Percentiles rank a stretch among this genome's conserved stretches.
phyloP scores from a whole-genome alignment of 176 grass and related monocot species.

The Poa pratensis region DNA sequence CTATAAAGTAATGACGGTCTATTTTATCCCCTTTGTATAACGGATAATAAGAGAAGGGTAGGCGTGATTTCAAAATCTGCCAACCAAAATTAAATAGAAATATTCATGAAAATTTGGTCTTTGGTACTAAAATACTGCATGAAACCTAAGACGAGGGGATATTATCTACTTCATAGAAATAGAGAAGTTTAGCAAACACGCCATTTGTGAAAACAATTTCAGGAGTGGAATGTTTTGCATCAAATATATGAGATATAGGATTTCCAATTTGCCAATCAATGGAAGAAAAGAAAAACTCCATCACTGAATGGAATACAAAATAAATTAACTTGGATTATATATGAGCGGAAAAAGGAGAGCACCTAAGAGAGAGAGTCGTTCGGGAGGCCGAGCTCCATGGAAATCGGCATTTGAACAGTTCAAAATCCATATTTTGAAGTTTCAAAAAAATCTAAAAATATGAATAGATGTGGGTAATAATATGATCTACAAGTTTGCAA shows the following conservation, averaged over 20 bases:
- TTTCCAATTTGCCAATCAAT: slow-evolving; percentile 6
- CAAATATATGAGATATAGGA: not conserved
- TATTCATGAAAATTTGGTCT: not conserved
- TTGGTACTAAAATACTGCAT: slow-evolving; percentile 1
- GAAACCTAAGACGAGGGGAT: not conserved
- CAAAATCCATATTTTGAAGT: no score
- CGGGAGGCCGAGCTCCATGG: no score
- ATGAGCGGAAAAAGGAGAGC: slow-evolving; percentile 31
- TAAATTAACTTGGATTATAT: slow-evolving; percentile 29
- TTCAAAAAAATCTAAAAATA: no score
- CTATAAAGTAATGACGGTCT: no score
- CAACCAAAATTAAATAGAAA: not conserved
- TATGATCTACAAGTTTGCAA: no score
- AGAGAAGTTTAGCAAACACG: not conserved
- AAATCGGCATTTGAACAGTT: no score
- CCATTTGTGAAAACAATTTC: not conserved
- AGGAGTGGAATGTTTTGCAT: not conserved
- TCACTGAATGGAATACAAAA: slow-evolving; percentile 15
- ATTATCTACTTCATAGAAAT: not conserved
- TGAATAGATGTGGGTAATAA: no score
- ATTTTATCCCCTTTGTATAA: not conserved
- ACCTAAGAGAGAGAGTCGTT: slow-evolving; percentile 41
- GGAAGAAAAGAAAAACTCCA: not conserved
- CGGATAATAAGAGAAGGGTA: not conserved
- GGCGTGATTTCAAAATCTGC: not conserved